These are phyloP conservation scores for Moricandia moricandioides DNA, from an alignment of 345 rosid genomes.

Conservation along the genomic window DNA sequence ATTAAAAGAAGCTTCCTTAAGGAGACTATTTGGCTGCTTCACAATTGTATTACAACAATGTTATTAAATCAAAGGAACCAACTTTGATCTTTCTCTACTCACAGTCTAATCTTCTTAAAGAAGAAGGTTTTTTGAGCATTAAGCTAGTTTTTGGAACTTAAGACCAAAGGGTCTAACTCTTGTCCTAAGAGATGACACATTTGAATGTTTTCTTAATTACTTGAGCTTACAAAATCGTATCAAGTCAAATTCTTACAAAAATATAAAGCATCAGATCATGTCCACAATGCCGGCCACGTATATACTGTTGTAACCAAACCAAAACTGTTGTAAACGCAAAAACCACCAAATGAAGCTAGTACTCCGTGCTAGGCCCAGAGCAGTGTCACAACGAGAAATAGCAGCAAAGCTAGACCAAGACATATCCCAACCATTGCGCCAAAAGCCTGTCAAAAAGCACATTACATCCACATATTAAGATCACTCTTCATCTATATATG, in stretches of 20 bases:
- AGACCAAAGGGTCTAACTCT: neutral
- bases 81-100: neutral
- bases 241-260: neutral
- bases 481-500: neutral
- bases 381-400: slow-evolving; percentile 64
- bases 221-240: neutral
- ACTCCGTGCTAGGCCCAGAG: slow-evolving; percentile 49
- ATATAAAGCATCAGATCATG: neutral
- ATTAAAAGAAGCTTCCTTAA: slow-evolving; percentile 14
- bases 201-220: neutral
- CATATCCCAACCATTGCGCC: slow-evolving; percentile 63
- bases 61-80: slow-evolving; percentile 7
- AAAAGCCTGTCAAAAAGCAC: slow-evolving; percentile 55
- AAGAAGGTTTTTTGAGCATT: neutral
- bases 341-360: slow-evolving; percentile 4
- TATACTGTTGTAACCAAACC: neutral
- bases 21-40: slow-evolving; percentile 17
- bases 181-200: neutral
- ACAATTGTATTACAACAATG: slow-evolving; percentile 17
- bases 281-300: neutral
- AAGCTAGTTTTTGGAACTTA: neutral
- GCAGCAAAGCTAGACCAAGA: slow-evolving; percentile 65
- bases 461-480: slow-evolving; percentile 6
- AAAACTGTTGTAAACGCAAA: slow-evolving; percentile 1
- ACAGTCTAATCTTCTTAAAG: neutral